These are phyloP conservation scores for Phtheirospermum japonicum DNA, from an alignment of 257 asterid species.

Conservation along the genomic window DNA sequence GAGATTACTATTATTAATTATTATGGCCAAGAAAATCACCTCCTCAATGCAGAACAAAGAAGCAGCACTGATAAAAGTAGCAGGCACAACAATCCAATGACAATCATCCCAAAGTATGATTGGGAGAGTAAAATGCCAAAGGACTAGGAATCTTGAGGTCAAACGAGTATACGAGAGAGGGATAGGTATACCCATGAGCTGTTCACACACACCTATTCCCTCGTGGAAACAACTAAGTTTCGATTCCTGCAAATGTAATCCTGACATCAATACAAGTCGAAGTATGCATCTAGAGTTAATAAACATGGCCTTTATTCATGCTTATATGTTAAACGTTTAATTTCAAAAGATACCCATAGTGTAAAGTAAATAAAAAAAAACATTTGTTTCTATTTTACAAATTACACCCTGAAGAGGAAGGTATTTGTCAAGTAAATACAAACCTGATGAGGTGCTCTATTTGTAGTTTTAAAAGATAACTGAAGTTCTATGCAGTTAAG, in stretches of 20 bases:
- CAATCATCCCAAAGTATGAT: constrained; percentile 96
- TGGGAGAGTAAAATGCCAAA: constrained; percentile 99
- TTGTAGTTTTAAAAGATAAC: too few relatives aligned
- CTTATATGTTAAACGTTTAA: not conserved
- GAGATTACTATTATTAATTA: not conserved
- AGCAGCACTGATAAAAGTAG: constrained; percentile 94
- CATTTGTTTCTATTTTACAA: not conserved
- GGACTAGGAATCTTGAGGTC: constrained; percentile 91
- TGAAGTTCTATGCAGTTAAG: not conserved
- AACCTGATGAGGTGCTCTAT: too few relatives aligned
- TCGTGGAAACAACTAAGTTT: constrained; percentile 83
- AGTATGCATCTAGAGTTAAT: not conserved
- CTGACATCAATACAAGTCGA: not conserved
- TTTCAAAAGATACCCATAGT: not conserved
- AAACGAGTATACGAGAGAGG: constrained; percentile 93
- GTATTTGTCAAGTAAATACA: not conserved
- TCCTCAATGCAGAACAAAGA: constrained; percentile 94
- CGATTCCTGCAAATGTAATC: constrained; percentile 59
- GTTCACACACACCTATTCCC: constrained; percentile 80
- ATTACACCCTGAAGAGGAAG: not conserved
- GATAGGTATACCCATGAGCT: constrained; percentile 80
- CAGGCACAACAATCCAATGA: constrained; percentile 97
- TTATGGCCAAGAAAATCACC: constrained; percentile 37
- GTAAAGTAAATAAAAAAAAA: not conserved
- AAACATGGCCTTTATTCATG: not conserved